These are phyloP conservation scores for Neurospora africana DNA, from an alignment of 495 filamentous ascomycete genomes.

Conservation along the genomic window DNA sequence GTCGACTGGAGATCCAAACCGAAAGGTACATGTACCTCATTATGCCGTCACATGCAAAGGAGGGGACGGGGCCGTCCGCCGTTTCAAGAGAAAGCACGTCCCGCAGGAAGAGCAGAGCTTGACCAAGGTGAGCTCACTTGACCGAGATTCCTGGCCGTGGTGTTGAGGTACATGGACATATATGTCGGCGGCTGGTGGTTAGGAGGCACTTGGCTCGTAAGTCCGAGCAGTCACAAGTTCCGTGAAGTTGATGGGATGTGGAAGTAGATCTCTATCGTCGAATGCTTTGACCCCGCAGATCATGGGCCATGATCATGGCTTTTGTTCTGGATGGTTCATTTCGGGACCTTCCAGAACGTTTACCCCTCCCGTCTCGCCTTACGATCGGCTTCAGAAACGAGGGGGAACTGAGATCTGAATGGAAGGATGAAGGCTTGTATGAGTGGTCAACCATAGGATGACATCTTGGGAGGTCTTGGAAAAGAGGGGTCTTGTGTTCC, in stretches of 20 bases:
- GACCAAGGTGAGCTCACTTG: not conserved
- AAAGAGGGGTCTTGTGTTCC: not conserved
- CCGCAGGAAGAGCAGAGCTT: not conserved
- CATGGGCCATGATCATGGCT: not conserved
- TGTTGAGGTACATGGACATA: not conserved
- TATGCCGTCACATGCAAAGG: not conserved
- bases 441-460: not conserved
- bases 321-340: not conserved
- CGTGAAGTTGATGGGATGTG: not conserved
- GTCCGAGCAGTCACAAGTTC: not conserved
- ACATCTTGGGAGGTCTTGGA: not conserved
- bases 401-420: not conserved
- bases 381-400: not conserved
- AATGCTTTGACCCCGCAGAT: not conserved
- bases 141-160: not conserved
- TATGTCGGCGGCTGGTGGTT: not conserved
- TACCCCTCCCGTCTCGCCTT: not conserved
- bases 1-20: not conserved
- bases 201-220: not conserved
- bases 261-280: not conserved
- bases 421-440: not conserved
- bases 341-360: not conserved
- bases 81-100: not conserved
- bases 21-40: not conserved
- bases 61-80: not conserved